phyloP scores from a whole-genome alignment of 2,329 filamentous ascomycete species.

The Trichoderma brevicompactum region DNA sequence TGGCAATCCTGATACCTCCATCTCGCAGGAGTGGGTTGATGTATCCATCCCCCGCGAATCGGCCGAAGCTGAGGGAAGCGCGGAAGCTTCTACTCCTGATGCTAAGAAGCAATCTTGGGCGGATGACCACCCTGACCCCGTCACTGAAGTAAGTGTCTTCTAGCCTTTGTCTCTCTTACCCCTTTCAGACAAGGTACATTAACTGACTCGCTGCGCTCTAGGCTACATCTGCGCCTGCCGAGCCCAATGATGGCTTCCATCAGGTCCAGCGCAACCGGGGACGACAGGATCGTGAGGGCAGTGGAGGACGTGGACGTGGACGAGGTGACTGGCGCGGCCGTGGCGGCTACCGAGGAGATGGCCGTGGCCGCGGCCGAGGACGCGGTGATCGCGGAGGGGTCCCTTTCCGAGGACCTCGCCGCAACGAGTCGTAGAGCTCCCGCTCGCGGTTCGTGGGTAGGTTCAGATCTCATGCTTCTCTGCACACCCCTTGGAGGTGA shows the following conservation, averaged over 20 bases:
- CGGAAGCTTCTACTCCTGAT: conserved; percentile 41
- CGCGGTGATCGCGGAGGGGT: conserved; percentile 40
- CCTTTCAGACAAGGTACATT: background rate
- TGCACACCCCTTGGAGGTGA: conserved; percentile 40
- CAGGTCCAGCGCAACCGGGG: conserved; percentile 68
- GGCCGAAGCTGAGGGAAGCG: conserved; percentile 71
- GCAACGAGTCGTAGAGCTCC: conserved; percentile 45
- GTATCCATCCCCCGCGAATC: conserved; percentile 72
- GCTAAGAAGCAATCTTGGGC: conserved; percentile 74
- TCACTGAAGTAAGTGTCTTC: conserved; percentile 47
- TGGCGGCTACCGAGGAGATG: conserved; percentile 55
- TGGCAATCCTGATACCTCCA: conserved; percentile 46
- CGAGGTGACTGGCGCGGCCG: conserved; percentile 57
- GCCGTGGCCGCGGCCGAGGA: conserved; percentile 49
- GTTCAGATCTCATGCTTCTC: conserved; percentile 38
- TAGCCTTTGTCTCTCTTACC: background rate
- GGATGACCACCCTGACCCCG: conserved; percentile 70
- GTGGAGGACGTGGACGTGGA: conserved; percentile 49
- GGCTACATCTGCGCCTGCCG: conserved; percentile 46
- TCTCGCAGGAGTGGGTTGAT: conserved; percentile 72
- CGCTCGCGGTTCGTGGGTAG: conserved; percentile 36
- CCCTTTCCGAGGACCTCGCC: conserved; percentile 44
- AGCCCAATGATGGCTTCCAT: conserved; percentile 70
- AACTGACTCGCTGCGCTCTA: conserved; percentile 27
- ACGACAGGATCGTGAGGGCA: conserved; percentile 57